Conservation (phyloP, 805 yeast genomes). For the Komagataella pseudopastoris region DNA sequence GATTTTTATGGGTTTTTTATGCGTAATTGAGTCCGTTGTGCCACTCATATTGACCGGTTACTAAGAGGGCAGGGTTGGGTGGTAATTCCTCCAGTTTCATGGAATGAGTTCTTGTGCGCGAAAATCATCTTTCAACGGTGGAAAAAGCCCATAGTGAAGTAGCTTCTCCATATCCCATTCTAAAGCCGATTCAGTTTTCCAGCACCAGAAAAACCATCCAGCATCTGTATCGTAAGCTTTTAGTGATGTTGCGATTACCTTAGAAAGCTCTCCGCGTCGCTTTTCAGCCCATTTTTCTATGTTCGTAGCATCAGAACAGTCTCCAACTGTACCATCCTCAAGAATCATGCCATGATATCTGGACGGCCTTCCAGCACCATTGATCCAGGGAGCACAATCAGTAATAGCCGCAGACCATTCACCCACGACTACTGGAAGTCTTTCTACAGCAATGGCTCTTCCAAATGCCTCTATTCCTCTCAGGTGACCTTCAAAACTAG, state of each 20-base stretch:
- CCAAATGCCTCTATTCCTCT: constrained; percentile 38
- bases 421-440: constrained; percentile 69
- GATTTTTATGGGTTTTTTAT: constrained; percentile 9
- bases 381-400: constrained; percentile 81
- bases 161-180: constrained; percentile 80
- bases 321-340: constrained; percentile 31
- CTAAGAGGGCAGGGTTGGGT: neutral
- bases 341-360: constrained; percentile 56
- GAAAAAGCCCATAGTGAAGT: constrained; percentile 49
- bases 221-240: constrained; percentile 64
- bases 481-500: constrained; percentile 50
- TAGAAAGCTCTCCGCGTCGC: constrained; percentile 44
- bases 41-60: constrained; percentile 1
- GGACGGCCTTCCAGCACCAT: constrained; percentile 77
- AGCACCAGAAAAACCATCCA: constrained; percentile 94
- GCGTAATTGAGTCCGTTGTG: constrained; percentile 11
- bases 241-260: constrained; percentile 77
- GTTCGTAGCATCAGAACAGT: constrained; percentile 42
- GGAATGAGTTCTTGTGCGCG: neutral
- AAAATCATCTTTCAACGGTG: constrained; percentile 20
- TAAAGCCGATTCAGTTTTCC: constrained; percentile 71
- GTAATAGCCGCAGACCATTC: constrained; percentile 91
- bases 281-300: constrained; percentile 44
- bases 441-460: constrained; percentile 27
- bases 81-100: neutral